Conservation (phyloP, 2,329 filamentous ascomycete species). For the Reticulascus tulasneorum region DNA sequence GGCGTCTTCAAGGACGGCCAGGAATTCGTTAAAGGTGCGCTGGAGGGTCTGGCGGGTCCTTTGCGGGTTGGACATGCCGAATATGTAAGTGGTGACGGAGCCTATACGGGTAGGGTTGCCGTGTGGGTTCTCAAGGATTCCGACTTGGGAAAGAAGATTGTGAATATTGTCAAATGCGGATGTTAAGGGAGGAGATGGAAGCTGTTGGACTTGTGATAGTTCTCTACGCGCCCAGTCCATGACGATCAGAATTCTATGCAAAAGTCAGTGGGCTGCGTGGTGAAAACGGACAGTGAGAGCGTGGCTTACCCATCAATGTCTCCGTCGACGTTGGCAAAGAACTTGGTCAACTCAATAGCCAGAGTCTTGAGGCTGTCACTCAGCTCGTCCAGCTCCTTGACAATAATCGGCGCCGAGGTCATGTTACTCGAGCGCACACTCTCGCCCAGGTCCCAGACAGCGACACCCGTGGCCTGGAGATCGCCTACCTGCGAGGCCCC, state of each 20-base stretch:
- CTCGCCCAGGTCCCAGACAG: conserved; percentile 92
- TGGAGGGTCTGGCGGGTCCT: conserved; percentile 76
- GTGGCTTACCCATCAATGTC: conserved; percentile 82
- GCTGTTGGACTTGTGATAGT: conserved; percentile 63
- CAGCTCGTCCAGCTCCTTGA: conserved; percentile 77
- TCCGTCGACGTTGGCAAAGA: conserved; percentile 90
- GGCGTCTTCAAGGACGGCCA: conserved; percentile 82
- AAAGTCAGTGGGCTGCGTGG: conserved; percentile 5
- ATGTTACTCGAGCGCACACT: conserved; percentile 86
- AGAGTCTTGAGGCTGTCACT: conserved; percentile 82
- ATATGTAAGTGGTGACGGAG: conserved; percentile 63
- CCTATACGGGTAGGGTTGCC: conserved; percentile 65
- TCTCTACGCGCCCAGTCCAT: conserved; percentile 96
- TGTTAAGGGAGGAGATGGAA: conserved; percentile 60
- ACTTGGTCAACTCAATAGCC: conserved; percentile 80
- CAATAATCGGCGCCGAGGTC: conserved; percentile 83
- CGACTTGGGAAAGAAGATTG: conserved; percentile 64
- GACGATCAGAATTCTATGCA: conserved; percentile 72
- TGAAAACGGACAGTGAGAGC: conserved; percentile 16
- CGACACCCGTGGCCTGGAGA: conserved; percentile 84
- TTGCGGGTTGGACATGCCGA: conserved; percentile 78
- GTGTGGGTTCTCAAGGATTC: conserved; percentile 52
- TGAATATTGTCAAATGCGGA: conserved; percentile 81
- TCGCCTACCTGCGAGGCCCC: conserved; percentile 82
- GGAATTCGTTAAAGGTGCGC: conserved; percentile 82